phyloP scores from a whole-genome alignment of 1,139 yeast species.

The Blastobotrys raffinosifermentans region DNA sequence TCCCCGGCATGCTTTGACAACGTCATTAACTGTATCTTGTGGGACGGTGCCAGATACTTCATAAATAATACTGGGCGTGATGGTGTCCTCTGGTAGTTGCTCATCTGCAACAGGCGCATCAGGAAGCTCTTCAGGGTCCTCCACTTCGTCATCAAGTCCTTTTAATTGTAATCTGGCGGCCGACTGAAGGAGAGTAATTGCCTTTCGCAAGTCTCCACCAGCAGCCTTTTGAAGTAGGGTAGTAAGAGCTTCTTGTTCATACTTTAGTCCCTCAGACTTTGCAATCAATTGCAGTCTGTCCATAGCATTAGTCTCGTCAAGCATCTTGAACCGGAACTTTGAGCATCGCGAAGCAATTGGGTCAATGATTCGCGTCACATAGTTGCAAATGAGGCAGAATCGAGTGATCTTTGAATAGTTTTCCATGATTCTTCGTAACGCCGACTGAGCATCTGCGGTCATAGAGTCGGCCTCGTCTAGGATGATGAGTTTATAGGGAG shows the following conservation, averaged over 20 bases:
- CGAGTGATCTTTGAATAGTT: constrained; percentile 86
- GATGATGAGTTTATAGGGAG: constrained; percentile 26
- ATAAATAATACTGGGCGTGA: constrained; percentile 44
- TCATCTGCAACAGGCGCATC: constrained; percentile 16
- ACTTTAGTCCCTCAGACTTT: constrained; percentile 42
- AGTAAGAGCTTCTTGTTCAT: constrained; percentile 48
- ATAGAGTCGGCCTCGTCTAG: constrained; percentile 88
- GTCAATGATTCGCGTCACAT: constrained; percentile 91
- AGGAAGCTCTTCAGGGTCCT: constrained; percentile 14
- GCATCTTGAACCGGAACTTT: constrained; percentile 79
- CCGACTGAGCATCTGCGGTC: constrained; percentile 98
- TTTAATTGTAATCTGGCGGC: constrained; percentile 54
- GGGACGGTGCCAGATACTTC: constrained; percentile 90
- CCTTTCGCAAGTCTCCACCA: constrained; percentile 87
- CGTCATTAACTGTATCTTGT: constrained; percentile 40
- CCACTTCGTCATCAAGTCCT: constrained; percentile 26
- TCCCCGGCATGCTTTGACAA: constrained; percentile 38
- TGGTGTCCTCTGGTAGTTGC: constrained; percentile 16
- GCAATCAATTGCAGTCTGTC: constrained; percentile 59
- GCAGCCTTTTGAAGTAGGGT: constrained; percentile 58
- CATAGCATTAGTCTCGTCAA: constrained; percentile 67
- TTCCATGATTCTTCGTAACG: constrained; percentile 94
- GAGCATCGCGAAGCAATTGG: constrained; percentile 96
- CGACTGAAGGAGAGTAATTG: constrained; percentile 85
- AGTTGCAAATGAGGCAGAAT: constrained; percentile 90